Evolutionary conservation across 768 basidiomycete genomes (phyloP), one percentile per base, ranked within the genome.

Genomic region (Pleurotus tuoliensis): DNA sequence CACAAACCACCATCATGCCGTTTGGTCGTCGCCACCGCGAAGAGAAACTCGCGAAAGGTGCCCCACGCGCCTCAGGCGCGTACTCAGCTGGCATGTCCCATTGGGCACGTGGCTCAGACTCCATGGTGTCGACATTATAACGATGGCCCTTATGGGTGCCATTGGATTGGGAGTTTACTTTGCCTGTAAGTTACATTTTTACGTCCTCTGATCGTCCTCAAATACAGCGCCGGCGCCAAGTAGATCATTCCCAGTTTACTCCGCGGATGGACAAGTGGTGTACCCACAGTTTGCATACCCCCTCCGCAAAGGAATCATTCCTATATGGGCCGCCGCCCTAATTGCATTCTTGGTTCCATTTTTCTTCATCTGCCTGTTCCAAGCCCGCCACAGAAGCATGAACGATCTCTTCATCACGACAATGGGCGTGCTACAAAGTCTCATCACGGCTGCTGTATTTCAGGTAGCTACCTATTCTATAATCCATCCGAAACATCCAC

Each of bases 331-430:
- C 0, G 79, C 80, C 4, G 80, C 80, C 0, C 69, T 83, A 39
- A 72, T 84, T 53, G 78, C 80, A 0, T 82, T 82, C 66, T 67
- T 82, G 55, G 73, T 73, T 1, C 83, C 83, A 1, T 81, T 83
- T 66, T 68, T 82, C 61, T 80, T 81, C 66, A 76, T 84, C 66
- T 69, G 67, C 50, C 47, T 84, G n/a, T 82, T 82, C 64, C 82
- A 85, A 63, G 73, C 76, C 43, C 71, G 82, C 4, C 67, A 78
- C 41, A 67, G 78, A 43, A 78, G 73, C 54, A 45, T 78, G 20
- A 74, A 79, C 39, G 72, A 79, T 57, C 69, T 80, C 41, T 69
- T 80, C 41, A 78, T 76, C 1, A 79, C 81, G 1, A 81, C 76
- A 0, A 75, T 85, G 66, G 82, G 81, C 25, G 66, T 85, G 3